These are phyloP conservation scores for Backusella tarrabulga DNA, from an alignment of 192 early-diverging fungal species.

Conservation along the genomic window DNA sequence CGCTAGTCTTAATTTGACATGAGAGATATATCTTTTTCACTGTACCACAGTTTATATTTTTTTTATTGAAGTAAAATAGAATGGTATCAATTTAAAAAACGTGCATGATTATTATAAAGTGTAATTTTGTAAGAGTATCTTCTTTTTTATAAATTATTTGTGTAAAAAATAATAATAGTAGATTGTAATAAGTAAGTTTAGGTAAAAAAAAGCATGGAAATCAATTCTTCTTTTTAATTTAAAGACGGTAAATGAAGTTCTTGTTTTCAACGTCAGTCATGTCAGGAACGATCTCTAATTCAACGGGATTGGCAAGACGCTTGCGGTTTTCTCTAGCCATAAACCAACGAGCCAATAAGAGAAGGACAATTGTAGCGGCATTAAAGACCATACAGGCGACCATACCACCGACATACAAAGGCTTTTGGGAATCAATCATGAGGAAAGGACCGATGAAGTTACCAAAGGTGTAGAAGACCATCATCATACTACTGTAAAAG, in stretches of 20 bases:
- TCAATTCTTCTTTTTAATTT: not conserved
- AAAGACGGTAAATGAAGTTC: conserved; percentile 15
- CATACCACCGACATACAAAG: conserved; percentile 19
- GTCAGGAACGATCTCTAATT: conserved; percentile 2
- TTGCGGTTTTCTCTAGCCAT: conserved; percentile 21
- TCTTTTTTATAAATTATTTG: not conserved
- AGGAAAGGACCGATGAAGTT: conserved; percentile 23
- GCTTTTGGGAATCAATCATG: conserved; percentile 11
- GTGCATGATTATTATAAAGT: conserved; percentile 1
- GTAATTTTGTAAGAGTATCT: conserved; percentile 6
- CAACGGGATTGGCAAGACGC: conserved; percentile 6
- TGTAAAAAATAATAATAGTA: not conserved
- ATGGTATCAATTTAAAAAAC: not conserved
- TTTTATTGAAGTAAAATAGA: not conserved
- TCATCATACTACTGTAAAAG: conserved; percentile 1
- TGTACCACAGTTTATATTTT: not conserved
- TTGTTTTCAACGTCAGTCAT: conserved; percentile 16
- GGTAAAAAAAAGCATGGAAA: not conserved
- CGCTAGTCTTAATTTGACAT: not conserved
- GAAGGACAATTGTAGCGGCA: conserved; percentile 5
- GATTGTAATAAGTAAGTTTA: not conserved
- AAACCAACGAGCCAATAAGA: conserved; percentile 6
- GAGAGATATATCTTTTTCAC: not conserved
- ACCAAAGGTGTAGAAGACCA: conserved; percentile 28
- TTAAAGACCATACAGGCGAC: conserved; percentile 20